phyloP scores from a whole-genome alignment of 208 protist genomes.

The Leishmania amazonensis region DNA sequence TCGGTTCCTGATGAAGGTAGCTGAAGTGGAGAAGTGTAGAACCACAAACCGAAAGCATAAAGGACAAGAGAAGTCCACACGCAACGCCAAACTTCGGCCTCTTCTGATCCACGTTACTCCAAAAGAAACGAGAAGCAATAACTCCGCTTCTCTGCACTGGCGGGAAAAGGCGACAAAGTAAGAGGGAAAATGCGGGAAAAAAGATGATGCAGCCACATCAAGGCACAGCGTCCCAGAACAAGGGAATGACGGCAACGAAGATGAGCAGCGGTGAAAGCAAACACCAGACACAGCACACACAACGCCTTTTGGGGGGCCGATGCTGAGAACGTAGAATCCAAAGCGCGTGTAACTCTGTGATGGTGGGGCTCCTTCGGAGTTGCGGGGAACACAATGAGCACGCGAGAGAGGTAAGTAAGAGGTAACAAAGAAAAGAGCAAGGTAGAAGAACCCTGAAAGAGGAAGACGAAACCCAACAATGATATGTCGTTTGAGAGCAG shows the following conservation, averaged over 20 bases:
- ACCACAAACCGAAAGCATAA: neutral
- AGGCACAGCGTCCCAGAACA: neutral
- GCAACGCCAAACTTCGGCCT: neutral
- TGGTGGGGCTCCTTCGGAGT: neutral
- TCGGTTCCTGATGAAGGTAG: neutral
- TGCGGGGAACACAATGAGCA: neutral
- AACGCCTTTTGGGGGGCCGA: neutral
- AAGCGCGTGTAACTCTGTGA: neutral
- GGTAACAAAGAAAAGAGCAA: constrained; percentile 5
- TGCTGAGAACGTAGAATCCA: neutral
- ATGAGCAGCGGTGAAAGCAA: constrained; percentile 4
- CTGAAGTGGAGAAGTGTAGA: neutral
- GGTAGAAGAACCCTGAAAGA: constrained; percentile 10
- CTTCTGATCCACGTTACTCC: neutral
- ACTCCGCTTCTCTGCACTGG: neutral
- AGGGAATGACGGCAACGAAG: neutral
- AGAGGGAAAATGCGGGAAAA: neutral
- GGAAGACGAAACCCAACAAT: neutral
- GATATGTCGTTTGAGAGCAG: neutral
- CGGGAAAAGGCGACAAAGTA: neutral
- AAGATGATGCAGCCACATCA: neutral
- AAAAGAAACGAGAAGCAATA: neutral
- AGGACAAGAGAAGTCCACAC: neutral
- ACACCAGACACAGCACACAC: neutral
- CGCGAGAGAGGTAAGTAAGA: neutral